Base-by-base conservation (phyloP, 441 rosid species). In the Gossypium laxum region DNA sequence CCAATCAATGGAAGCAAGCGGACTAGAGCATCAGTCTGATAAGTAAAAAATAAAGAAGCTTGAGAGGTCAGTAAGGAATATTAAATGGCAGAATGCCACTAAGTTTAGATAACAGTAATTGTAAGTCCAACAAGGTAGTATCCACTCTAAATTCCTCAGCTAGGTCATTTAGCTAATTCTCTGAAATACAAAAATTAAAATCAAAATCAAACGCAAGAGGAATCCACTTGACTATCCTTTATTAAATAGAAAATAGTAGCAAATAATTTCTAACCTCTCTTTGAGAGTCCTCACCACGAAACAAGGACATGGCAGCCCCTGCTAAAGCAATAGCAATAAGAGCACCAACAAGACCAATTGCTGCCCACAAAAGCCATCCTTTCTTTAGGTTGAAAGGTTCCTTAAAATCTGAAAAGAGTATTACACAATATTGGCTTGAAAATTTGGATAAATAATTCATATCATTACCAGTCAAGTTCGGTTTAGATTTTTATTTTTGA, bases 351-450 rank as follows among this genome's bases (percentile, higher is more conserved):
- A 89, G 87, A 70, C 93, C 88, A 69, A 83, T 67, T 62, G 76
- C 85, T 19, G 88, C 91, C 93, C 91, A 87, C 67, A 87, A 43
- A 70, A 87, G 76, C 93, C 93, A 89, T 6, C 93, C 93, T 72
- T 57, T 85, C 68, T 71, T 78, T 7, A 82, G 77, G 76, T 83
- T 74, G 78, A 87, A 87, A 75, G 93, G 93, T 55, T 85, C 88
- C 80, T 72, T 89, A 78, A 89, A 75, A 81, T 89, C 93, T 87
- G 81, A 65, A 74, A 8, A 73, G 70, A 74, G 52, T 32, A 70
- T 59, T 17, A 51, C 14, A 55, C 61, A 5, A 48, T 38, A 54
- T 50, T 55, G 24, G 45, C 70, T 26, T 34, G 24, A 74, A 19
- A 45, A 11, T 12, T 12, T 2, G 63, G 63, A 41, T 41, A 41